Conservation (phyloP, 768 basidiomycete species). For the Lactarius trivialis region DNA sequence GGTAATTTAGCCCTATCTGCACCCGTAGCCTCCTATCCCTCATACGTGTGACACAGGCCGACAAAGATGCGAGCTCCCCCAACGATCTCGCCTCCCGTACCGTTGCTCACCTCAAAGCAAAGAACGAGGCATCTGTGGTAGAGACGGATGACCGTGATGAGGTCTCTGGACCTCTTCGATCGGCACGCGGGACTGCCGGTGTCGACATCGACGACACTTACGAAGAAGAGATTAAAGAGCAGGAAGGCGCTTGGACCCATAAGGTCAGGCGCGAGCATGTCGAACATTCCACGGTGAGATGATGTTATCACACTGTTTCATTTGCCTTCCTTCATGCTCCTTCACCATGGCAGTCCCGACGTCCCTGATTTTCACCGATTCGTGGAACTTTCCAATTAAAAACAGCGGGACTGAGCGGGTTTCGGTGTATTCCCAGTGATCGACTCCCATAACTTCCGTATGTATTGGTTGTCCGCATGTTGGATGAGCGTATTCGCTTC, state of each 20-base stretch:
- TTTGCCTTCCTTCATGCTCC: background rate
- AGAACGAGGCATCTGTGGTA: conserved; percentile 10
- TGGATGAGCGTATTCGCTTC: conserved; percentile 5
- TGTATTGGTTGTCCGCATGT: background rate
- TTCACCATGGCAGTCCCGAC: background rate
- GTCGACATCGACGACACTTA: conserved; percentile 18
- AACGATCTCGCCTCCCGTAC: conserved; percentile 20
- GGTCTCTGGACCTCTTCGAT: conserved; percentile 19
- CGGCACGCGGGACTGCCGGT: conserved; percentile 6
- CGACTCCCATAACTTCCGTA: background rate
- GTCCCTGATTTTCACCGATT: background rate
- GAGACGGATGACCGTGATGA: conserved; percentile 20
- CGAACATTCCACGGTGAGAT: conserved; percentile 8
- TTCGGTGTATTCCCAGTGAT: background rate
- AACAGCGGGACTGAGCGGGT: background rate
- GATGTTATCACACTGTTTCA: background rate
- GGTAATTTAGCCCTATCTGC: conserved; percentile 29
- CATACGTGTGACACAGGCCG: conserved; percentile 13
- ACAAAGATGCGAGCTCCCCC: conserved; percentile 1
- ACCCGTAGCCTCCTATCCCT: background rate
- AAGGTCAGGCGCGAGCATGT: conserved; percentile 15
- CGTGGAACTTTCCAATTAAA: background rate
- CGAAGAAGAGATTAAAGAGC: conserved; percentile 22
- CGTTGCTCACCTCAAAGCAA: conserved; percentile 14
- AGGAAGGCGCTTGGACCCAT: conserved; percentile 22